Evolutionary conservation across 2,329 filamentous ascomycete species (phyloP), one percentile per base, ranked within the genome.

Genomic region (Beauveria australis): DNA sequence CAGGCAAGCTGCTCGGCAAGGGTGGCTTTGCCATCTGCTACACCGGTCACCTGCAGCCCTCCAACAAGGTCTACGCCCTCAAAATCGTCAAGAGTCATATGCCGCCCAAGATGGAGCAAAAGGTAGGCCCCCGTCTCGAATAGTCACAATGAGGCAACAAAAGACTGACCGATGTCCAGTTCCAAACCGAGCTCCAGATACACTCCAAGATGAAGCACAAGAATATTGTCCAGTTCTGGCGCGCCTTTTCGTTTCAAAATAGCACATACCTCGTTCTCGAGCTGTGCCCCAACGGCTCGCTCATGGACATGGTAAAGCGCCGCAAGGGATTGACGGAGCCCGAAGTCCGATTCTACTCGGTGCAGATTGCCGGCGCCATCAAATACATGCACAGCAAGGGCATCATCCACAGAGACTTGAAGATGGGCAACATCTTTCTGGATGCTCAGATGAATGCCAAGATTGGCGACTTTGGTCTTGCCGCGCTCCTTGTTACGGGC

Each of bases 251-350:
- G 14, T 96, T 92, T 73, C 82, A 91, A 66, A 87, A 85, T 65
- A 92, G 88, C 72, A 97, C 94, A 61, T 99, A 96, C 69, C 89
- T 99, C 53, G 89, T 97, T 52, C 81, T 99, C 30, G 93, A 99
- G 72, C 79, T 99, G 49, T 99, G 94, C 73, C 88, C 91, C 58
- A 97, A 97, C 71, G 94, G 94, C 51, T 97, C 92, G 22, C 83
- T 99, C 19, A 96, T 96, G 86, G 94, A 97, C 71, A 96, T 97
- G 87, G 91, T 97, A 64, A 95, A 95, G 77, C 90, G 89, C 69
- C 84, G 94, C 67, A 94, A 90, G 72, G 92, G 89, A 59, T 80
- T 99, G 61, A 97, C 91, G 18, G 89, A 97, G 72, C 92, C 94
- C 0, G 94, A 99, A 75, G 92, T 97, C 53, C 85, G 94, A 65